Base-by-base conservation (phyloP, 768 basidiomycete genomes). In the Boletus edulis region DNA sequence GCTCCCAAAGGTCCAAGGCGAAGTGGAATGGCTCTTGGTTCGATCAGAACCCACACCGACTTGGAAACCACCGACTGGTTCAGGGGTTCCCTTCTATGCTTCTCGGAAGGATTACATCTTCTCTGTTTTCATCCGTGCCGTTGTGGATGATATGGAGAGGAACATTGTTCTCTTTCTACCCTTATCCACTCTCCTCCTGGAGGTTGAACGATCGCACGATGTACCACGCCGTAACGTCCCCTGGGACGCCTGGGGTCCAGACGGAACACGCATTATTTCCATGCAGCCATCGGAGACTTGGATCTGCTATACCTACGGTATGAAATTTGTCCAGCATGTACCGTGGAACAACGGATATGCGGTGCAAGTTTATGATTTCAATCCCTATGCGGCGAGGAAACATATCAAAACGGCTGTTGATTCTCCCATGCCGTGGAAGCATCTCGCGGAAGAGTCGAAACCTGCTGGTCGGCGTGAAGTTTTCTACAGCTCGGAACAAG, bases 101-200 rank as follows among this genome's bases (percentile, higher is more conserved):
- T 66, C 67, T 37, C 55, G 59, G 39, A 59, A 56, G 40, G 63
- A 74, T 49, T 66, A 71, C 27, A 59, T 75, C 38, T 71, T 74
- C 54, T 63, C 70, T 3, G 56, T 75, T 39, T 54, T 58, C 17
- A 47, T 70, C 32, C 63, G 60, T 20, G 34, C 65, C 32, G 4
- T 49, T 20, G 53, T 40, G 37, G 49, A 24, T 2, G 58, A 49
- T 1, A 20, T 8, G 5, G 56, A 63, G 92, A 94, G 67, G 93
- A 92, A 4, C 68, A 94, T 13, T 54, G 66, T 60, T 59, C 34
- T 12, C 51, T 44, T 6, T 49, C 12, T 39, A 18, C 38, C 34
- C 18, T 9, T 67, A 22, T 73, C 74, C 46, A 67, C 66, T 11
- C 32, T 73, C 3, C 62, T 69, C 46, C 44, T 39, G 34, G 56